Conservation (phyloP, 2,329 filamentous ascomycete genomes). For the Ascochyta viciae-villosae region DNA sequence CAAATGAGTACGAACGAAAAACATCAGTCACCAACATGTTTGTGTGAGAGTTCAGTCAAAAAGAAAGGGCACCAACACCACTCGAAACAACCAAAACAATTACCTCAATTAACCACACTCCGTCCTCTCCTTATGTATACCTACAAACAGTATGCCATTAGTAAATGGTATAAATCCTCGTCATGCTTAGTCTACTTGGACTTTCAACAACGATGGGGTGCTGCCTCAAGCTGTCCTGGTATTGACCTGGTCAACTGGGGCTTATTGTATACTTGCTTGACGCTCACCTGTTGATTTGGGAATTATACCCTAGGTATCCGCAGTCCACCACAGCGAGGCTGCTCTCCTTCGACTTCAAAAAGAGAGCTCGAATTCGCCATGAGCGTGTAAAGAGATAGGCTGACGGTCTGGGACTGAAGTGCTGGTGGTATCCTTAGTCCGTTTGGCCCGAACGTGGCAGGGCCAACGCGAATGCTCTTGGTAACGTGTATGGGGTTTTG, state of each 20-base stretch:
- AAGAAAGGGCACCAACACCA: no score
- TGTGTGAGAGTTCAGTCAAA: no score
- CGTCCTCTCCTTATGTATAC: no score
- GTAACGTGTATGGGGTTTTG: not conserved
- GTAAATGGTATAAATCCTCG: not conserved
- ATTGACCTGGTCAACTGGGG: not conserved
- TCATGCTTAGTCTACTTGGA: not conserved
- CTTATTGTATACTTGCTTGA: not conserved
- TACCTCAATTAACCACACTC: no score
- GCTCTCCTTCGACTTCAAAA: not conserved
- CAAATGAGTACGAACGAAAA: no score
- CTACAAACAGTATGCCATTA: not conserved
- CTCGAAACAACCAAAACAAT: no score
- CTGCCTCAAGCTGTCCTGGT: not conserved
- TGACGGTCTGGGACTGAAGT: not conserved
- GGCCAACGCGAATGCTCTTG: not conserved
- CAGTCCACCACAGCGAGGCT: conserved; percentile 14
- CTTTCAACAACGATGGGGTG: not conserved
- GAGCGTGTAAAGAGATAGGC: not conserved
- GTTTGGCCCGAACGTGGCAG: not conserved
- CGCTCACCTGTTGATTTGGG: not conserved
- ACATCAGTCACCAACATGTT: no score
- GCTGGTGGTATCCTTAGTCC: not conserved
- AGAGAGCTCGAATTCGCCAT: conserved; percentile 3
- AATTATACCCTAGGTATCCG: not conserved